These are phyloP conservation scores for Candida pini DNA, from an alignment of 805 yeast genomes.

Conservation along the genomic window DNA sequence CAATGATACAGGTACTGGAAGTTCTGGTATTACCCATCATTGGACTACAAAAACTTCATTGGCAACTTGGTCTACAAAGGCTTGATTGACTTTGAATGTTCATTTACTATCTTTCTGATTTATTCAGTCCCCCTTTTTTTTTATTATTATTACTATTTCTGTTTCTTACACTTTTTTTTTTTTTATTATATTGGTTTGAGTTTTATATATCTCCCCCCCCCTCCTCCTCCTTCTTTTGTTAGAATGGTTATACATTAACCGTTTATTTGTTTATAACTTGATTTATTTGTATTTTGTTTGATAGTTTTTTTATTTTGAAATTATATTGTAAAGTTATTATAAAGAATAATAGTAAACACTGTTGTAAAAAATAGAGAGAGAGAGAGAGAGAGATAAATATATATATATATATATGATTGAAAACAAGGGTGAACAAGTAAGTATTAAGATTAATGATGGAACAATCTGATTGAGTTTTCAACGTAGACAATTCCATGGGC, in stretches of 20 bases:
- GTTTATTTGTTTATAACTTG: conserved; percentile 1
- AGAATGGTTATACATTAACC: too few relatives aligned
- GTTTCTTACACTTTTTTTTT: neutral
- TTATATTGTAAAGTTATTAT: neutral
- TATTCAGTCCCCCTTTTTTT: neutral
- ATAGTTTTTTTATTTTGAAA: neutral
- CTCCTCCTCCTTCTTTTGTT: neutral
- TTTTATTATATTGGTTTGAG: conserved; percentile 1
- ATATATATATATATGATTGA: too few relatives aligned
- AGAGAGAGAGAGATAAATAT: neutral
- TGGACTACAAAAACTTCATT: conserved; percentile 41
- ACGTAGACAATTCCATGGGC: conserved; percentile 84
- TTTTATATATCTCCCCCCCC: neutral
- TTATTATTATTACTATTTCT: conserved; percentile 1
- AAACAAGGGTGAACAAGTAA: neutral
- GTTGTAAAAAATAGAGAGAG: neutral
- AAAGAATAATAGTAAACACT: too few relatives aligned
- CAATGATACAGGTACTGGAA: conserved; percentile 73
- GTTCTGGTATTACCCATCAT: conserved; percentile 34
- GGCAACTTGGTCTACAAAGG: conserved; percentile 45
- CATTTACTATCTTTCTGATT: neutral
- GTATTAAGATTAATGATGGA: conserved; percentile 69
- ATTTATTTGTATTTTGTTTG: conserved; percentile 2
- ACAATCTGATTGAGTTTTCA: conserved; percentile 94
- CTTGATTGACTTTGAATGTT: conserved; percentile 18